These are phyloP conservation scores for Termitomyces sp. DNA, from an alignment of 768 basidiomycete genomes.

Conservation along the genomic window DNA sequence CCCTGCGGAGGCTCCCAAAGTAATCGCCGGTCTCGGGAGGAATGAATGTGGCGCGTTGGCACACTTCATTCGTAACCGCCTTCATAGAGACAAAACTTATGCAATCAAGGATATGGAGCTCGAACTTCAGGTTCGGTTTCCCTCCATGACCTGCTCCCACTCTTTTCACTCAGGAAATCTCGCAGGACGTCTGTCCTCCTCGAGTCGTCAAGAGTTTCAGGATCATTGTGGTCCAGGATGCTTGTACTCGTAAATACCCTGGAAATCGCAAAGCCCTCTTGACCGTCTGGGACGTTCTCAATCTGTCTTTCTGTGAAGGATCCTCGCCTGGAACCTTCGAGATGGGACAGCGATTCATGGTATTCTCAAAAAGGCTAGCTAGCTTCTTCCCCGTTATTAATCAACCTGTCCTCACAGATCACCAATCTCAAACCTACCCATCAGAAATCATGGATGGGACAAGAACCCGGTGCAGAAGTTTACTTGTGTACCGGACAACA, in stretches of 20 bases:
- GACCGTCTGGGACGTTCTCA: constrained; percentile 77
- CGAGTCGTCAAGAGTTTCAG: constrained; percentile 75
- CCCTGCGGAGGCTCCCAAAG: constrained; percentile 32
- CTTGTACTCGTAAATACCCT: constrained; percentile 43
- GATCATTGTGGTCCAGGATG: constrained; percentile 63
- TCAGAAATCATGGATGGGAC: constrained; percentile 64
- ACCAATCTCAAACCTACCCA: constrained; percentile 72
- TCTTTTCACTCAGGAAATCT: neutral
- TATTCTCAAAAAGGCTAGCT: constrained; percentile 26
- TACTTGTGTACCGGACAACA: constrained; percentile 64
- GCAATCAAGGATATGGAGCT: constrained; percentile 58
- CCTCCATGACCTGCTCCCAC: neutral
- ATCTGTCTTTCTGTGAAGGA: constrained; percentile 44
- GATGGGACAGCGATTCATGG: constrained; percentile 64
- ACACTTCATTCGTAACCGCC: constrained; percentile 40
- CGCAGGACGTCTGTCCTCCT: constrained; percentile 57
- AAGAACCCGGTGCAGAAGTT: constrained; percentile 54
- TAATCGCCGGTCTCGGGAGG: constrained; percentile 34
- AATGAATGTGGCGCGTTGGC: constrained; percentile 63
- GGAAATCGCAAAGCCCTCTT: constrained; percentile 64
- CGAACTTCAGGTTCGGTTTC: constrained; percentile 58
- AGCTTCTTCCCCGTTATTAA: neutral
- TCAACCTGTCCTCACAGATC: constrained; percentile 24
- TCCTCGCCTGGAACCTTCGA: constrained; percentile 43
- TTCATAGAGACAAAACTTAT: constrained; percentile 42